Evolutionary conservation across 2,329 filamentous ascomycete genomes (phyloP), one percentile per base, ranked within the genome.

Genomic region (Phaeophleospora eucalypticola): DNA sequence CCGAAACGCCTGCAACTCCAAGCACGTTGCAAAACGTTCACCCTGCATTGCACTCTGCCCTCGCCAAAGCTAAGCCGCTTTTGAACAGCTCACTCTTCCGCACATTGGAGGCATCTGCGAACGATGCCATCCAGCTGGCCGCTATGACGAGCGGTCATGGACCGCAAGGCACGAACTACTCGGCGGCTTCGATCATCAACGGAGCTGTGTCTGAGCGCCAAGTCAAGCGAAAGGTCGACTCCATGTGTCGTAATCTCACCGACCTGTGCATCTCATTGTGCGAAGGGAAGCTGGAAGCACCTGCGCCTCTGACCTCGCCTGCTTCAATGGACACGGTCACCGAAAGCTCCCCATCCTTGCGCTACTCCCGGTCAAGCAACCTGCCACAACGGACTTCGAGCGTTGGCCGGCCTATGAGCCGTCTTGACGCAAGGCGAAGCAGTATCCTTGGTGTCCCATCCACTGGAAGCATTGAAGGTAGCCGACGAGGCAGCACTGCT

Each of bases 201-300:
- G 80, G 83, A 21, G 68, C 73, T 1, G 69, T 83, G 9, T 84
- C 87, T 1, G 91, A 98, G 64, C 82, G 93, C 41, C 88, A 95
- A 64, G 76, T 95, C 14, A 82, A 89, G 40, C 82, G 91, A 52
- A 96, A 95, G 68, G 88, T 89, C 20, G 91, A 98, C 64, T 89
- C 86, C 62, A 82, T 98, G 64, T 97, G 93, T 65, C 85, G 91
- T 44, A 93, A 87, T 61, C 71, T 98, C 55, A 97, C 91, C 0
- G 93, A 98, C 67, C 76, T 98, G 4, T 95, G 89, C 63, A 79
- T 98, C 46, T 87, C 89, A 1, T 72, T 98, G 12, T 72, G 69
- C 53, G 72, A 75, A 40, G 61, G 58, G 38, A 65, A 65, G 40
- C 58, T 61, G 37, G 61, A 64, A 27, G 48, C 54, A 15, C 44